Percentiles rank a stretch among this genome's conserved stretches.
phyloP scores from a whole-genome alignment of 306 rosid genomes.

The Malus orientalis region DNA sequence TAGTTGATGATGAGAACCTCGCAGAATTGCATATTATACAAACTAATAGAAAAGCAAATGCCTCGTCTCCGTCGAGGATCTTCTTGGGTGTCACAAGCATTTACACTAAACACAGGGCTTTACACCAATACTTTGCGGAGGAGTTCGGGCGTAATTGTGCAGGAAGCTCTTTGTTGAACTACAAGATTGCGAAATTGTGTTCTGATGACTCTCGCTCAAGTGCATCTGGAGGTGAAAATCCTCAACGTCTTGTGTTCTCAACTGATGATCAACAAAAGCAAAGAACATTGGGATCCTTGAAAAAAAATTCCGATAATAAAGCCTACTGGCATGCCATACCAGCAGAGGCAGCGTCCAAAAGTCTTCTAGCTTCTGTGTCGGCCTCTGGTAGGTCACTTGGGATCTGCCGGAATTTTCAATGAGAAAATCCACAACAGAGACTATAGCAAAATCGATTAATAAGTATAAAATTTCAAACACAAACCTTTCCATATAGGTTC shows the following conservation, averaged over 20 bases:
- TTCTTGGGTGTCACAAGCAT: too few species aligned
- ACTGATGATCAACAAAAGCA: neutral
- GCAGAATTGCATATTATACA: too few species aligned
- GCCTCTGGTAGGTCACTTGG: slow-evolving; percentile 63
- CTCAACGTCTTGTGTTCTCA: neutral
- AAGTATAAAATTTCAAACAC: slow-evolving; percentile 2
- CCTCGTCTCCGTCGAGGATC: too few species aligned
- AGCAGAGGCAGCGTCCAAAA: slow-evolving; percentile 48
- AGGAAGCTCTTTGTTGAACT: too few species aligned
- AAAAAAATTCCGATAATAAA: slow-evolving; percentile 2
- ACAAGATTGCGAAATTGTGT: too few species aligned
- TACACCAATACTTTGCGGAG: too few species aligned
- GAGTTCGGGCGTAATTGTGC: too few species aligned
- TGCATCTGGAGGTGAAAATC: too few species aligned
- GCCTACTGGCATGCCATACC: slow-evolving; percentile 25
- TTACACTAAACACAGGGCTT: too few species aligned
- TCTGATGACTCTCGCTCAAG: too few species aligned
- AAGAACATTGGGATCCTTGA: neutral
- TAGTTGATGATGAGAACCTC: too few species aligned
- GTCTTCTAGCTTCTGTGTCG: slow-evolving; percentile 29
- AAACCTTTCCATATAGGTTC: slow-evolving; percentile 73
- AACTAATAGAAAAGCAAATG: too few species aligned
- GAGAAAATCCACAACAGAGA: neutral
- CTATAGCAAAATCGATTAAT: neutral
- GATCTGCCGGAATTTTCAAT: slow-evolving; percentile 30